A percentile compares a stretch with the other conserved stretches of the same genome.
These are phyloP conservation scores for Euclidium syriacum DNA, from an alignment of 345 rosid species.

Conservation along the genomic window DNA sequence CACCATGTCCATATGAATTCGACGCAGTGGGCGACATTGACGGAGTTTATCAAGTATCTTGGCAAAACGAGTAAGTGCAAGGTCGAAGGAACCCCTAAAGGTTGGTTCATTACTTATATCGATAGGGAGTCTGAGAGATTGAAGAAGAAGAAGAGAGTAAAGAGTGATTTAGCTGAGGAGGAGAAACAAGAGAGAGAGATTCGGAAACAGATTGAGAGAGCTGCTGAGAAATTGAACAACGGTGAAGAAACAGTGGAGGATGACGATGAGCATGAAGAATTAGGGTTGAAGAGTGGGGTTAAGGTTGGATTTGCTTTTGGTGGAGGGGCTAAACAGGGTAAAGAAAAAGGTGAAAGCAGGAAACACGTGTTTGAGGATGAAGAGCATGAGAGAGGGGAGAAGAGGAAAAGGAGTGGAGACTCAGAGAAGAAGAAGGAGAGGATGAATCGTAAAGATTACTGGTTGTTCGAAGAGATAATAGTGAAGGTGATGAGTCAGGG, in stretches of 20 bases:
- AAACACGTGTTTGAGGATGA: slow-evolving; percentile 56
- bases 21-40: slow-evolving; percentile 84
- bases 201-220: slow-evolving; percentile 75
- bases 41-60: slow-evolving; percentile 79
- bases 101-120: slow-evolving; percentile 92
- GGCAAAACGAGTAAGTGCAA: slow-evolving; percentile 85
- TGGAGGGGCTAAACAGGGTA: slow-evolving; percentile 25
- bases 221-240: slow-evolving; percentile 37
- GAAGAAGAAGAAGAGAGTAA: slow-evolving; percentile 80
- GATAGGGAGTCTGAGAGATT: slow-evolving; percentile 81
- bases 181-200: slow-evolving; percentile 91
- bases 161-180: slow-evolving; percentile 76
- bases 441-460: slow-evolving; percentile 79
- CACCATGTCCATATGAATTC: slow-evolving; percentile 94
- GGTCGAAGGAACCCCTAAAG: slow-evolving; percentile 93
- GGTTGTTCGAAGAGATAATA: slow-evolving; percentile 75
- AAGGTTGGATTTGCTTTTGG: slow-evolving; percentile 80
- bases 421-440: slow-evolving; percentile 69
- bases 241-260: background rate
- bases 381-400: slow-evolving; percentile 28
- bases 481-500: slow-evolving; percentile 91
- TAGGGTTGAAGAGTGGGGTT: slow-evolving; percentile 49
- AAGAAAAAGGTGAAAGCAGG: slow-evolving; percentile 48
- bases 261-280: slow-evolving; percentile 33
- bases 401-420: slow-evolving; percentile 29